These are phyloP conservation scores for Urostyla sp. DNA, from an alignment of 73 alveolate genomes.

Conservation along the genomic window DNA sequence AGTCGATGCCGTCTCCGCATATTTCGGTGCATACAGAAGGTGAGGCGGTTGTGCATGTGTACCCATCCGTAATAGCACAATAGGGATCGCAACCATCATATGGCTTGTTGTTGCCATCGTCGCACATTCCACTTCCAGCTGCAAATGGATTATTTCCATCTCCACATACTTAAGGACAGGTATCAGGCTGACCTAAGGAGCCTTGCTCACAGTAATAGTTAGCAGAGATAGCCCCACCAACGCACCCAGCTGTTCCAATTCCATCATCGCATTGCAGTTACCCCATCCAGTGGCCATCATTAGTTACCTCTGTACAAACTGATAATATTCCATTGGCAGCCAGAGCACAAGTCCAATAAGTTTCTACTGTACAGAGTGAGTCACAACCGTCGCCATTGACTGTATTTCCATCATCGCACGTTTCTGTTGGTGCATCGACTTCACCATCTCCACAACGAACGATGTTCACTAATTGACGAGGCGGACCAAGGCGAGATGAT, in stretches of 20 bases:
- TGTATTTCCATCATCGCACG: slow-evolving; percentile 53
- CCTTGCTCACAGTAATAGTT: slow-evolving; percentile 55
- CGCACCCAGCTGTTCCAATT: slow-evolving; percentile 43
- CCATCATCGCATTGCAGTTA: slow-evolving; percentile 55
- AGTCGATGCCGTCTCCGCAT: slow-evolving; percentile 53
- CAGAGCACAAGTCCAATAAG: slow-evolving; percentile 32
- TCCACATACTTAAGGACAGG: slow-evolving; percentile 55
- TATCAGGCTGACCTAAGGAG: slow-evolving; percentile 42
- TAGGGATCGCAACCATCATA: slow-evolving; percentile 63
- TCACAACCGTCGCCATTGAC: slow-evolving; percentile 56
- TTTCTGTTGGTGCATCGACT: slow-evolving; percentile 1
- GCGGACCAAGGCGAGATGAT: too few relatives aligned
- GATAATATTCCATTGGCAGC: slow-evolving; percentile 28
- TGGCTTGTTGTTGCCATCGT: slow-evolving; percentile 62
- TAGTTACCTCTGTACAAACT: slow-evolving; percentile 21
- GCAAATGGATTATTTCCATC: neutral
- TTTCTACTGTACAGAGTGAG: slow-evolving; percentile 6
- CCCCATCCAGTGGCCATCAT: slow-evolving; percentile 54
- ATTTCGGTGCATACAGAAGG: slow-evolving; percentile 17
- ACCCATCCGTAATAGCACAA: slow-evolving; percentile 55
- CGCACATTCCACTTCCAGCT: slow-evolving; percentile 40
- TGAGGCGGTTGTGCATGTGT: slow-evolving; percentile 13
- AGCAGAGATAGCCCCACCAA: slow-evolving; percentile 15
- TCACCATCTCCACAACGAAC: slow-evolving; percentile 48
- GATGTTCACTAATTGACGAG: too few relatives aligned